Conservation (phyloP, 345 rosid species). For the Syzygium oleosum region DNA sequence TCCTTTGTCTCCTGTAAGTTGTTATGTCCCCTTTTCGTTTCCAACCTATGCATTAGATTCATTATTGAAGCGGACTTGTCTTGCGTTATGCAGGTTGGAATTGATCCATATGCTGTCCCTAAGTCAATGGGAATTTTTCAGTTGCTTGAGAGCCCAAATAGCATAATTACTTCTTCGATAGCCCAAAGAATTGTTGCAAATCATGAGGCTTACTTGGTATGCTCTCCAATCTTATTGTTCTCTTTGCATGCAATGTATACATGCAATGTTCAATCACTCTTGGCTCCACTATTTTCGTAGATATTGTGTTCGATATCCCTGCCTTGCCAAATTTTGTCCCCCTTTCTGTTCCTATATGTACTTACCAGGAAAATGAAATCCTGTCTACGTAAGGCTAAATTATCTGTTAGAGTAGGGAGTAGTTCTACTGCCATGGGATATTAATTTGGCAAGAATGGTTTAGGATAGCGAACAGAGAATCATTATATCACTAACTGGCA, state of each 20-base stretch:
- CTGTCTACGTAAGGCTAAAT: neutral
- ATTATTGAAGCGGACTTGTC: neutral
- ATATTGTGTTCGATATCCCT: neutral
- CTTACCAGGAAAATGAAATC: neutral
- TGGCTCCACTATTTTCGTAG: neutral
- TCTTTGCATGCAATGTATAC: neutral
- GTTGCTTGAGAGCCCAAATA: constrained; percentile 67
- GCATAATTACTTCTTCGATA: constrained; percentile 63
- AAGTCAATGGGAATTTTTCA: constrained; percentile 70
- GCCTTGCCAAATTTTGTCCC: neutral
- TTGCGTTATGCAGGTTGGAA: constrained; percentile 35
- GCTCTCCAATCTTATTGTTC: neutral
- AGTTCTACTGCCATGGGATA: neutral
- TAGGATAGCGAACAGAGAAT: neutral
- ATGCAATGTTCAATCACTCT: neutral
- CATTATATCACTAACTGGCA: neutral
- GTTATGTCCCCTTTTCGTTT: neutral
- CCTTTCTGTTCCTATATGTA: neutral
- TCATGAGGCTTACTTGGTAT: constrained; percentile 73
- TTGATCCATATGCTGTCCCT: constrained; percentile 69
- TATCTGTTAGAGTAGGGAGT: neutral
- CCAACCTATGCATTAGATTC: neutral
- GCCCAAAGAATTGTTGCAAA: constrained; percentile 78
- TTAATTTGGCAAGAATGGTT: neutral
- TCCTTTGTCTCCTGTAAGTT: constrained; percentile 27